phyloP scores from a whole-genome alignment of 148 eudicot species.

The Spergularia marina region DNA sequence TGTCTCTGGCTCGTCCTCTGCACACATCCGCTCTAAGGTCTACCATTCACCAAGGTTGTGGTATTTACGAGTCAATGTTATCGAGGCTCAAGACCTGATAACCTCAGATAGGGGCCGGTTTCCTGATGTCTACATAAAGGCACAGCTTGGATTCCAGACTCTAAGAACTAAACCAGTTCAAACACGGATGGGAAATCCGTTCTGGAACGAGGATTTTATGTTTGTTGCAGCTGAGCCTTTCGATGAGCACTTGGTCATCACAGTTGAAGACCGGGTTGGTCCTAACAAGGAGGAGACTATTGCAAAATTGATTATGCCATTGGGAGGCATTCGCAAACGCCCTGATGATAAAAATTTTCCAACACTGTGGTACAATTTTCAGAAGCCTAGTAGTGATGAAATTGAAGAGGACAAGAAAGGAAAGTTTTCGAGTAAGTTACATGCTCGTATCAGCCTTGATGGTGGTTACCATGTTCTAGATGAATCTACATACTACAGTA shows the following conservation, averaged over 20 bases:
- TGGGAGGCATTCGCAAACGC: conserved; percentile 52
- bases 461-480: conserved; percentile 93
- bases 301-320: conserved; percentile 53
- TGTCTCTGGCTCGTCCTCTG: conserved; percentile 29
- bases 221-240: conserved; percentile 94
- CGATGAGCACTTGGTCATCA: conserved; percentile 63
- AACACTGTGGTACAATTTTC: conserved; percentile 63
- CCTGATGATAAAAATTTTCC: conserved; percentile 64
- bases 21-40: conserved; percentile 57
- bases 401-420: conserved; percentile 39
- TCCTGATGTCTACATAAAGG: conserved; percentile 67
- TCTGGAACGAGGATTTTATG: conserved; percentile 88
- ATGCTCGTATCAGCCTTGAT: conserved; percentile 73
- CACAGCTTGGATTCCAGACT: conserved; percentile 47
- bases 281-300: conserved; percentile 63
- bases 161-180: conserved; percentile 55
- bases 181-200: conserved; percentile 47
- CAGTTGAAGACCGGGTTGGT: conserved; percentile 70
- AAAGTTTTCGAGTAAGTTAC: conserved; percentile 70
- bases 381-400: conserved; percentile 39
- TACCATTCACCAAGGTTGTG: conserved; percentile 72
- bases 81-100: conserved; percentile 71
- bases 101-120: conserved; percentile 46
- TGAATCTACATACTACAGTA: conserved; percentile 82
- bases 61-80: conserved; percentile 71